phyloP scores from a whole-genome alignment of 208 protist species.

The Leishmania amazonensis region DNA sequence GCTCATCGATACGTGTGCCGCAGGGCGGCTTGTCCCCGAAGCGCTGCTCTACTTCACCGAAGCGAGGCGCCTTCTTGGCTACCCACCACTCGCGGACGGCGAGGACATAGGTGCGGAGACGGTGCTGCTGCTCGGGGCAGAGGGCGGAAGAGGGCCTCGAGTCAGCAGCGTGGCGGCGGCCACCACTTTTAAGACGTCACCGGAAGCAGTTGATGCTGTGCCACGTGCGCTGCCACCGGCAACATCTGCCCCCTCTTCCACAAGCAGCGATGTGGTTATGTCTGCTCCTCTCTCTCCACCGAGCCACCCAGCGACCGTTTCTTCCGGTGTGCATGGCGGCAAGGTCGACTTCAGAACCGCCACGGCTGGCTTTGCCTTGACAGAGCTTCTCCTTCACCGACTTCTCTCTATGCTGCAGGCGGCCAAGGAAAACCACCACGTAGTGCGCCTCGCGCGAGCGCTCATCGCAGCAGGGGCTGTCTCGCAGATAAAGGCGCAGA shows the following conservation, averaged over 20 bases:
- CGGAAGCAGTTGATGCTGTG: background rate
- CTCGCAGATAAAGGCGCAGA: conserved; percentile 34
- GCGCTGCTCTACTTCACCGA: conserved; percentile 57
- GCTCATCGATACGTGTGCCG: conserved; percentile 62
- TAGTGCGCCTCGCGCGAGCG: conserved; percentile 45
- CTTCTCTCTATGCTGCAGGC: conserved; percentile 65
- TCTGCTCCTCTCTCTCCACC: background rate
- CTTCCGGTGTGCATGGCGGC: background rate
- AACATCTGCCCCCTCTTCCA: background rate
- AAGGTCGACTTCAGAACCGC: background rate
- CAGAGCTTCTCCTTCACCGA: conserved; percentile 33
- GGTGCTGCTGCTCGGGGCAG: background rate
- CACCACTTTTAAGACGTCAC: background rate
- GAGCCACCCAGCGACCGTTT: background rate
- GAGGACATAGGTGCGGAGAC: conserved; percentile 15
- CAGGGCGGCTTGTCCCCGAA: conserved; percentile 49
- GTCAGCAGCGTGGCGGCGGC: background rate
- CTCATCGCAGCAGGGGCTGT: conserved; percentile 37
- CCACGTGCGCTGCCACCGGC: background rate
- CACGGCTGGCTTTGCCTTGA: conserved; percentile 5
- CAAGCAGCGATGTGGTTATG: background rate
- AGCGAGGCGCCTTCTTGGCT: conserved; percentile 35
- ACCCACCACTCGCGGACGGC: conserved; percentile 13
- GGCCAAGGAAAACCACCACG: conserved; percentile 49
- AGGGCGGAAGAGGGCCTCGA: background rate